Conservation (phyloP, 805 yeast genomes). For the Suhomyces faveliae region DNA sequence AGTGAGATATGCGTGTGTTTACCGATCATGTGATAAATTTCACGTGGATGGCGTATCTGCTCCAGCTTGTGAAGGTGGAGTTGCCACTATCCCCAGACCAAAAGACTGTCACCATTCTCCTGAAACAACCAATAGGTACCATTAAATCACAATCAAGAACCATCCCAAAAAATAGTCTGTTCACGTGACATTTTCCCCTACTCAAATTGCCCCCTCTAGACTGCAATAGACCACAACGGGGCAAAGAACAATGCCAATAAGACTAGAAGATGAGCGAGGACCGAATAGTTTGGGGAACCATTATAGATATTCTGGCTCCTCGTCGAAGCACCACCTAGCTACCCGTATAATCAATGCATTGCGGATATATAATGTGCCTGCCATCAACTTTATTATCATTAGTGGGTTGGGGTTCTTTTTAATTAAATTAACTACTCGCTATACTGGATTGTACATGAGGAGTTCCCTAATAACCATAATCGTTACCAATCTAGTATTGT, state of each 20-base stretch:
- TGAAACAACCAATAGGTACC: not conserved
- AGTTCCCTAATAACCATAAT: constrained; percentile 76
- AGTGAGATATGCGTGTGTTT: not conserved
- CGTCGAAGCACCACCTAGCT: not conserved
- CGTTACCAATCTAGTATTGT: constrained; percentile 74
- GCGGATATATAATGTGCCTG: constrained; percentile 50
- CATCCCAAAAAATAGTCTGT: not conserved
- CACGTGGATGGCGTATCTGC: not conserved
- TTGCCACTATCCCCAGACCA: constrained; percentile 2
- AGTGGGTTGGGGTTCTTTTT: constrained; percentile 48
- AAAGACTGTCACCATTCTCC: not conserved
- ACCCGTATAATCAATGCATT: constrained; percentile 26
- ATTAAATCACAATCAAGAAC: not conserved
- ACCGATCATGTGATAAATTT: not conserved
- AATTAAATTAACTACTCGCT: constrained; percentile 53
- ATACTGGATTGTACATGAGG: constrained; percentile 58
- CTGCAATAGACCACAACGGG: constrained; percentile 1
- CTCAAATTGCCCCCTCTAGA: not conserved
- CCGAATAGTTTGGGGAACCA: constrained; percentile 11
- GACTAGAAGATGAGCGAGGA: constrained; percentile 15
- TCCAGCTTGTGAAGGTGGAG: not conserved
- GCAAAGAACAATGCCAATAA: constrained; percentile 21
- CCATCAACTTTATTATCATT: constrained; percentile 55
- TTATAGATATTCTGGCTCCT: not conserved
- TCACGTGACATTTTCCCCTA: not conserved